Percentiles rank a stretch among this genome's conserved stretches.
Evolutionary conservation across 2,329 filamentous ascomycete genomes (phyloP).

Genomic region (Phialophora macrospora): DNA sequence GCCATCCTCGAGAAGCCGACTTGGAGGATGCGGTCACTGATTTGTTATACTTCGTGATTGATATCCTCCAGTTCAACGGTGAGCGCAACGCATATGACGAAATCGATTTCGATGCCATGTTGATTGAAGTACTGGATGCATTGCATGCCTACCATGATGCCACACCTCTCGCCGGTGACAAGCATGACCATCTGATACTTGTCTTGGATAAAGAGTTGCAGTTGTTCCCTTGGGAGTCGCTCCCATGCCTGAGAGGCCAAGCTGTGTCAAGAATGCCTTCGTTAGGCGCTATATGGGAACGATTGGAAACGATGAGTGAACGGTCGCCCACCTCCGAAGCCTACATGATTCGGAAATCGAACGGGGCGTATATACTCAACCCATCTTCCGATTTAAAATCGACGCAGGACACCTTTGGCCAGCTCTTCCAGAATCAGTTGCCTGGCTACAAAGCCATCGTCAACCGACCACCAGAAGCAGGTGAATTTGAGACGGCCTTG

Average conservation of each 20-base stretch:
- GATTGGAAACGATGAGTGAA: constrained; percentile 57
- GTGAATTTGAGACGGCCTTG: constrained; percentile 74
- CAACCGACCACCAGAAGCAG: constrained; percentile 72
- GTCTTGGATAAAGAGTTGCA: constrained; percentile 91
- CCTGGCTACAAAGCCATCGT: constrained; percentile 58
- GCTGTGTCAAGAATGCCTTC: constrained; percentile 89
- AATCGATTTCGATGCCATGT: constrained; percentile 91
- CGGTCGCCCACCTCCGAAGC: constrained; percentile 34
- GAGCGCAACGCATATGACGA: constrained; percentile 97
- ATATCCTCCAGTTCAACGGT: constrained; percentile 94
- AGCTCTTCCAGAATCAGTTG: constrained; percentile 40
- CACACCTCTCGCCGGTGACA: constrained; percentile 41
- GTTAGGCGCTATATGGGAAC: constrained; percentile 76
- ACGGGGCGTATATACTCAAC: constrained; percentile 77
- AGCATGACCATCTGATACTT: constrained; percentile 73
- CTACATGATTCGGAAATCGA: constrained; percentile 30
- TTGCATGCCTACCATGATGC: constrained; percentile 74
- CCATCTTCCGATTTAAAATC: constrained; percentile 80
- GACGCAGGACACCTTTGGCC: constrained; percentile 76
- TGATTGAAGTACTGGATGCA: constrained; percentile 84
- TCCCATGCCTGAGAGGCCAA: constrained; percentile 79
- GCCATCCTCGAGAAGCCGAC: constrained; percentile 72
- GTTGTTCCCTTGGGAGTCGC: constrained; percentile 91
- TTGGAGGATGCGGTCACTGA: constrained; percentile 90
- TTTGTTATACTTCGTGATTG: constrained; percentile 92